A percentile compares a stretch with the other conserved stretches of the same genome.
phyloP scores from a whole-genome alignment of 23 red algal species.

The Pyropia haitanensis region DNA sequence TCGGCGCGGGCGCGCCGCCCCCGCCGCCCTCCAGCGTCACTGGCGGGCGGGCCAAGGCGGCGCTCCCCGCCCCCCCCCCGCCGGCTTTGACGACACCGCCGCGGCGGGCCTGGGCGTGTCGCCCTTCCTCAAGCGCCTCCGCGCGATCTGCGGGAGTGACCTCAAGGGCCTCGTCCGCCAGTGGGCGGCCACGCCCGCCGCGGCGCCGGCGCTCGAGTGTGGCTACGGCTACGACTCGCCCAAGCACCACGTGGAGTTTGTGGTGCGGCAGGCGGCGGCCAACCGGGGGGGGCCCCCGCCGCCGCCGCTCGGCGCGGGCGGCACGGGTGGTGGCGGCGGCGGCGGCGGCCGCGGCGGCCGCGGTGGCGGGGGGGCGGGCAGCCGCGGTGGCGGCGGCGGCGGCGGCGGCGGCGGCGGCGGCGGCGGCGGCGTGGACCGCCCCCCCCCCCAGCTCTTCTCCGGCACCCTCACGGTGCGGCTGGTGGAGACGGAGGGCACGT shows the following conservation, averaged over 20 bases:
- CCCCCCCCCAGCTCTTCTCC: slow-evolving; percentile 18
- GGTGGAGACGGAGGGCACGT: slow-evolving; percentile 72
- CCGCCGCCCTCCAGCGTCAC: too few species aligned
- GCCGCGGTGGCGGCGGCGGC: slow-evolving; percentile 6
- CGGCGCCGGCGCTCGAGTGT: slow-evolving; percentile 38
- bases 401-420: neutral
- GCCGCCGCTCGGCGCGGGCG: too few species aligned
- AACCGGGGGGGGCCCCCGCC: neutral
- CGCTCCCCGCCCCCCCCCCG: slow-evolving; percentile 9
- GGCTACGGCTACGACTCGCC: slow-evolving; percentile 78
- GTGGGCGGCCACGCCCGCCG: slow-evolving; percentile 35
- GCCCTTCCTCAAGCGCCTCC: slow-evolving; percentile 46
- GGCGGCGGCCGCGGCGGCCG: too few species aligned
- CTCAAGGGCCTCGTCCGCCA: slow-evolving; percentile 55
- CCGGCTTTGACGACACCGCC: slow-evolving; percentile 43
- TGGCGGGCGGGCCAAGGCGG: slow-evolving; percentile 1
- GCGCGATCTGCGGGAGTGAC: slow-evolving; percentile 37
- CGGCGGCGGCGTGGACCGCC: neutral
- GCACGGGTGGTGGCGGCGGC: too few species aligned
- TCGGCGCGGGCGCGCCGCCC: too few species aligned
- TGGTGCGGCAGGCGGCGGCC: slow-evolving; percentile 46
- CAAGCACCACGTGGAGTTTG: slow-evolving; percentile 63
- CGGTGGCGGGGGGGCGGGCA: too few species aligned
- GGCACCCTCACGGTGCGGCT: slow-evolving; percentile 57
- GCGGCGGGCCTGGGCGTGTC: slow-evolving; percentile 45